phyloP scores from a whole-genome alignment of 768 basidiomycete genomes.

The Boletus rufocinnamomeus region DNA sequence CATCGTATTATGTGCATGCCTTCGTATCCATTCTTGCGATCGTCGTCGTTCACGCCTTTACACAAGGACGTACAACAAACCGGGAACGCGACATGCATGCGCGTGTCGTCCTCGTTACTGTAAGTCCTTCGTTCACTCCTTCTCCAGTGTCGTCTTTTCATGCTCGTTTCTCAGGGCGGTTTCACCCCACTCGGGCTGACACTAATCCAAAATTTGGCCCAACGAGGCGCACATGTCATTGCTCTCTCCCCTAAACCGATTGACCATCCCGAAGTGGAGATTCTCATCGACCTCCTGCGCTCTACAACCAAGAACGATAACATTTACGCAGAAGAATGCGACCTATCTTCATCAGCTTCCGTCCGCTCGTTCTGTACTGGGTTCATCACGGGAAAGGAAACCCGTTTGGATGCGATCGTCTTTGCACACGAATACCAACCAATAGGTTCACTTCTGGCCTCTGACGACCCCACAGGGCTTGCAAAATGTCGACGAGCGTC shows the following conservation, averaged over 20 bases:
- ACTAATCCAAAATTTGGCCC: conserved; percentile 63
- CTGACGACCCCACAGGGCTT: conserved; percentile 32
- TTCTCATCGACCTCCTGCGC: conserved; percentile 67
- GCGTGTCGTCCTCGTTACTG: conserved; percentile 70
- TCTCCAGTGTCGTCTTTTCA: conserved; percentile 4
- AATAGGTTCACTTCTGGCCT: conserved; percentile 50
- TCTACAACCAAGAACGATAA: conserved; percentile 70
- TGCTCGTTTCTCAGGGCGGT: conserved; percentile 51
- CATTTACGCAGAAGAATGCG: conserved; percentile 79
- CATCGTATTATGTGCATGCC: conserved; percentile 58
- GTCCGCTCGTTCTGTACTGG: conserved; percentile 68
- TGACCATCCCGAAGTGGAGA: conserved; percentile 47
- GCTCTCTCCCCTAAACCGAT: conserved; percentile 66
- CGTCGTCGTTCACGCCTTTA: conserved; percentile 55
- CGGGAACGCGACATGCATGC: conserved; percentile 78
- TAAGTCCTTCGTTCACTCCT: conserved; percentile 32
- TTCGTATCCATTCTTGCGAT: conserved; percentile 44
- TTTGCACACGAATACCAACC: conserved; percentile 77
- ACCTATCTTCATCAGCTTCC: conserved; percentile 63
- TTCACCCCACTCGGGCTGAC: conserved; percentile 76
- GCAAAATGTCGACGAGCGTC: conserved; percentile 45
- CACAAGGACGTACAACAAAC: conserved; percentile 69
- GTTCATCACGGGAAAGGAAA: conserved; percentile 65
- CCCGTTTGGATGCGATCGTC: conserved; percentile 75
- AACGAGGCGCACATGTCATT: conserved; percentile 78